A percentile compares a stretch with the other conserved stretches of the same genome.
These are phyloP conservation scores for Plasmodium gallinaceum DNA, from an alignment of 169 alveolate genomes.

Conservation along the genomic window DNA sequence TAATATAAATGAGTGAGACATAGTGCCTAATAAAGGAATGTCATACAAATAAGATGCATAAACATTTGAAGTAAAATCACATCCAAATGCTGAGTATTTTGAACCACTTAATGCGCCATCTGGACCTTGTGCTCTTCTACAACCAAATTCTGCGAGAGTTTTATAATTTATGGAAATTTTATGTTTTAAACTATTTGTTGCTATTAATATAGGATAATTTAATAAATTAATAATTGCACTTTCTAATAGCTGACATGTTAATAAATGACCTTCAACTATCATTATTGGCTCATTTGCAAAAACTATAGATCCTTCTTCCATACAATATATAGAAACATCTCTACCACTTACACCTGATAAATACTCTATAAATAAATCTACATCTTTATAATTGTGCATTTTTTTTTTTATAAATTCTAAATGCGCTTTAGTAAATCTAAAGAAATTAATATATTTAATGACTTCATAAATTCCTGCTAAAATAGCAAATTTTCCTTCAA, in stretches of 20 bases:
- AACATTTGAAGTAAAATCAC: slow-evolving; percentile 61
- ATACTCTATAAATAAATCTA: slow-evolving; percentile 30
- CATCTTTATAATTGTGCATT: slow-evolving; percentile 60
- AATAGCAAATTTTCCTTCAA: slow-evolving; percentile 89
- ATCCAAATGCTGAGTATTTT: slow-evolving; percentile 87
- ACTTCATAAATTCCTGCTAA: slow-evolving; percentile 90
- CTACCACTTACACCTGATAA: slow-evolving; percentile 30
- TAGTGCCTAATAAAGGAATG: slow-evolving; percentile 64
- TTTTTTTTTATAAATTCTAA: slow-evolving; percentile 82
- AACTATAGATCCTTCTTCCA: slow-evolving; percentile 88
- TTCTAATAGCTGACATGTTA: slow-evolving; percentile 89
- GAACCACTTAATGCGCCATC: slow-evolving; percentile 93
- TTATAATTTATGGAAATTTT: slow-evolving; percentile 78
- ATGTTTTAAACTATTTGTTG: slow-evolving; percentile 87
- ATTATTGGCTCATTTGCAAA: slow-evolving; percentile 91
- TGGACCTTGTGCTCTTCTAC: slow-evolving; percentile 94
- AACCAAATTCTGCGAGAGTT: slow-evolving; percentile 90
- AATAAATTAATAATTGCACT: slow-evolving; percentile 89
- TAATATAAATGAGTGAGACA: slow-evolving; percentile 57
- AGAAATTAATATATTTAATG: slow-evolving; percentile 81
- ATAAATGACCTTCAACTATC: slow-evolving; percentile 92
- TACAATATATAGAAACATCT: slow-evolving; percentile 19
- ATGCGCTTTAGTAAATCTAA: slow-evolving; percentile 87
- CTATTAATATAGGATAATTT: slow-evolving; percentile 90
- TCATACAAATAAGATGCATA: slow-evolving; percentile 70